Base-by-base conservation (phyloP, 2,329 filamentous ascomycete genomes). In the Phoma sp. region DNA sequence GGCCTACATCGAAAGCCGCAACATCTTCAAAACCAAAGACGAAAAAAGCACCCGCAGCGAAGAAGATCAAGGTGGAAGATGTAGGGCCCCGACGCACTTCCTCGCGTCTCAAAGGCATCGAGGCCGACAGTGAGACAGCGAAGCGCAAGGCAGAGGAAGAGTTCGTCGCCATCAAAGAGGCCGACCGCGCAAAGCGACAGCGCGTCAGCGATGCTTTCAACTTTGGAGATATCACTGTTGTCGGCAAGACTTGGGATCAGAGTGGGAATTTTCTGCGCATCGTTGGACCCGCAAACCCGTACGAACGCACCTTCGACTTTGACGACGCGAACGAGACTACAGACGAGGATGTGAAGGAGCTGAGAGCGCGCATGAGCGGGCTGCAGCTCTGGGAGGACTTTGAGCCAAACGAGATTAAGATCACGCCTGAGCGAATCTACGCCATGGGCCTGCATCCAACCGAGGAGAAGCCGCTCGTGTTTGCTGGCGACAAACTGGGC, bases 401-500 rank as follows among this genome's bases (percentile, higher is more conserved):
- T 83, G 84, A 87, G 19, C 92, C 93, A 0, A 93, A 56, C 32
- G 91, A 91, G 29, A 65, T 64, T 39, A 63, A 63, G 41, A 58
- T 63, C 27, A 65, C 62, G 4, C 58, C 58, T 27, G 59, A 69
- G 55, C 63, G 66, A 41, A 68, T 69, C 39, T 99, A 98, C 70
- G 84, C 90, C 0, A 86, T 98, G 66, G 87, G 88, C 0, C 94
- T 99, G 64, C 95, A 99, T 67, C 95, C 95, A 0, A 93, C 88
- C 0, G 82, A 87, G 54, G 87, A 93, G 2, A 98, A 98, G 68
- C 87, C 93, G 0, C 81, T 99, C 2, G 84, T 98, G 1, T 96
- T 99, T 71, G 94, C 94, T 0, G 94, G 94, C 10, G 95, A 99
- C 69, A 99, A 99, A 73, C 84, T 96, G 62, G 94, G 95, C 1